A percentile compares a stretch with the other conserved stretches of the same genome.
phyloP scores from a whole-genome alignment of 208 protist genomes.

The Crithidia acanthocephali region DNA sequence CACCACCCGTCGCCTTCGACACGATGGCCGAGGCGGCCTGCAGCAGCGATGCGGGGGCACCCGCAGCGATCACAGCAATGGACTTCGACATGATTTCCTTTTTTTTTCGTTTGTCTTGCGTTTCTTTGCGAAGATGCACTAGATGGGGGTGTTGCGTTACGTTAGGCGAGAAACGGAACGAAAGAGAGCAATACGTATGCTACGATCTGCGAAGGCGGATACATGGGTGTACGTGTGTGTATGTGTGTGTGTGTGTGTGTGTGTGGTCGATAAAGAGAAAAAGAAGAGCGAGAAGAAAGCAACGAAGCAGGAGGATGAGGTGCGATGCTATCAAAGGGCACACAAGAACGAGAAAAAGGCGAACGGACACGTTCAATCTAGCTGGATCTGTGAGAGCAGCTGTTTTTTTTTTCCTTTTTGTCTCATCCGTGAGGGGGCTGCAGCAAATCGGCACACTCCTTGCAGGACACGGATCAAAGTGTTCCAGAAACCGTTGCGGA shows the following conservation, averaged over 20 bases:
- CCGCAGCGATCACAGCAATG: conserved; percentile 59
- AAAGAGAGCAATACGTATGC: not conserved
- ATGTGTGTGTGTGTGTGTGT: not conserved
- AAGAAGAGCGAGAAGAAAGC: too few species aligned
- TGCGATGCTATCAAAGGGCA: too few species aligned
- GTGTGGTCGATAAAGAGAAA: not conserved
- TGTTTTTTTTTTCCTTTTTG: too few species aligned
- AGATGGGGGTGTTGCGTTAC: not conserved
- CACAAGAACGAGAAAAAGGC: too few species aligned
- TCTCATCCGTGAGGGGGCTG: too few species aligned
- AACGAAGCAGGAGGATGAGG: too few species aligned
- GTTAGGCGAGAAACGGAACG: conserved; percentile 1
- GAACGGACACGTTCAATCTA: too few species aligned
- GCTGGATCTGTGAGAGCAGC: too few species aligned
- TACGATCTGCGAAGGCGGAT: not conserved
- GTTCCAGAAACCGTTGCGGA: too few species aligned
- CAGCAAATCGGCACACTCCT: too few species aligned
- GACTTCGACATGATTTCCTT: conserved; percentile 65
- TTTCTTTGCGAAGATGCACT: too few species aligned
- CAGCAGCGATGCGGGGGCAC: conserved; percentile 65
- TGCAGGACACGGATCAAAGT: too few species aligned
- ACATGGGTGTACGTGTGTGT: not conserved
- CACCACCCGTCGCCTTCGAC: conserved; percentile 63
- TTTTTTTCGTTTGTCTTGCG: not conserved
- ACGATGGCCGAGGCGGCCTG: conserved; percentile 64